phyloP scores from a whole-genome alignment of 108 stramenopile genomes.

The Nannochloropsis salina region DNA sequence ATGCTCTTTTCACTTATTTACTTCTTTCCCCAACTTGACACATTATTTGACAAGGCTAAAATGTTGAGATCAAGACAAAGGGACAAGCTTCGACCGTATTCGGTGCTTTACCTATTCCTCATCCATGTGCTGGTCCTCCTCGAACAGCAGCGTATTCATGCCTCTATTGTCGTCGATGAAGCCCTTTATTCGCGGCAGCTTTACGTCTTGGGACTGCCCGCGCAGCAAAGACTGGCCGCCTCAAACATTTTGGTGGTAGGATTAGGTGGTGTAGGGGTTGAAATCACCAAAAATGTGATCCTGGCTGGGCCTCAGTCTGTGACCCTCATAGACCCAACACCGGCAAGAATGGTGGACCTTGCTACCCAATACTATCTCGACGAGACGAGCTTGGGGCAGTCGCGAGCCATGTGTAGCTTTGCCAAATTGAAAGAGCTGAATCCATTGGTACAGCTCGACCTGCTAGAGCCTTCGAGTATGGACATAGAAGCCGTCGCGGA shows the following conservation, averaged over 20 bases:
- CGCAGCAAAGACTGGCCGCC: conserved; percentile 13
- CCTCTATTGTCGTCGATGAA: not conserved
- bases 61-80: no score
- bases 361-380: not conserved
- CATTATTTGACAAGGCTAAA: no score
- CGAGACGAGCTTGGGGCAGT: not conserved
- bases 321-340: not conserved
- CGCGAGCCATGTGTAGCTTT: conserved; percentile 22
- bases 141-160: no score
- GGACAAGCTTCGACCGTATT: no score
- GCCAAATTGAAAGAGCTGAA: conserved; percentile 42
- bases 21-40: no score
- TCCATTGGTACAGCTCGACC: not conserved
- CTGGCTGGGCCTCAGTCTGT: not conserved
- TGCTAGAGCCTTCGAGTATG: not conserved
- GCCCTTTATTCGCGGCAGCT: not conserved
- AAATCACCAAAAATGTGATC: conserved; percentile 18
- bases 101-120: no score
- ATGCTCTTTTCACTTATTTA: no score
- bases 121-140: no score
- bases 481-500: not conserved
- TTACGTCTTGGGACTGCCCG: not conserved
- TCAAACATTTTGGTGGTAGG: conserved; percentile 17
- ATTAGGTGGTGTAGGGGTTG: conserved; percentile 11
- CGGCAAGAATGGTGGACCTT: not conserved